Conservation (phyloP, 2,329 filamentous ascomycete genomes). For the Westerdykella ornata region DNA sequence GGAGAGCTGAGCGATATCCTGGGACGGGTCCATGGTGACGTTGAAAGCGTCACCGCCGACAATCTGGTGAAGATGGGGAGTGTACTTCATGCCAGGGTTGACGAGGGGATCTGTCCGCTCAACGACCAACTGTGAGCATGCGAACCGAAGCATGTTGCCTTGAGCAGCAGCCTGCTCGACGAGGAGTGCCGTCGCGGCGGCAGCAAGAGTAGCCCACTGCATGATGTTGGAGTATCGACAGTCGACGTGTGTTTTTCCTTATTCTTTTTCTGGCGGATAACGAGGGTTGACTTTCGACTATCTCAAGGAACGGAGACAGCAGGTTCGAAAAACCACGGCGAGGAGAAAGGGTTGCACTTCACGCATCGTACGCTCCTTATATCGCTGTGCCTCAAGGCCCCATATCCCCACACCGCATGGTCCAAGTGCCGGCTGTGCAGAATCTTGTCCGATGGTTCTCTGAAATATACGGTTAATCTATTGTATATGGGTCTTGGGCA, state of each 20-base stretch:
- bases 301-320: conserved; percentile 12
- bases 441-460: conserved; percentile 17
- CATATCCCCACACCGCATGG: conserved; percentile 9
- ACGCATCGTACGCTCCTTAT: conserved; percentile 24
- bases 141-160: conserved; percentile 28
- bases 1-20: conserved; percentile 19
- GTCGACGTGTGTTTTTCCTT: conserved; percentile 18
- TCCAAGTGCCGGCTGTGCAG: conserved; percentile 23
- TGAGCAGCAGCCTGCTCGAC: conserved; percentile 21
- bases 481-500: conserved; percentile 22
- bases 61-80: conserved; percentile 33
- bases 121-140: conserved; percentile 32
- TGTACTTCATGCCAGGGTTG: conserved; percentile 32
- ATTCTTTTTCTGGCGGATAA: conserved; percentile 10
- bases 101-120: conserved; percentile 31
- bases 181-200: conserved; percentile 15
- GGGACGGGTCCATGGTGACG: conserved; percentile 28
- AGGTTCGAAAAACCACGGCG: conserved; percentile 3
- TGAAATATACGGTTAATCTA: conserved; percentile 28
- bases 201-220: conserved; percentile 26
- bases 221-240: conserved; percentile 7
- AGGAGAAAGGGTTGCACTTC: conserved; percentile 1
- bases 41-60: conserved; percentile 32
- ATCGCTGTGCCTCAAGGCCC: conserved; percentile 8
- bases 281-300: conserved; percentile 4